These are phyloP conservation scores for Solanum chmielewskii DNA, from an alignment of 257 asterid genomes.

Conservation along the genomic window DNA sequence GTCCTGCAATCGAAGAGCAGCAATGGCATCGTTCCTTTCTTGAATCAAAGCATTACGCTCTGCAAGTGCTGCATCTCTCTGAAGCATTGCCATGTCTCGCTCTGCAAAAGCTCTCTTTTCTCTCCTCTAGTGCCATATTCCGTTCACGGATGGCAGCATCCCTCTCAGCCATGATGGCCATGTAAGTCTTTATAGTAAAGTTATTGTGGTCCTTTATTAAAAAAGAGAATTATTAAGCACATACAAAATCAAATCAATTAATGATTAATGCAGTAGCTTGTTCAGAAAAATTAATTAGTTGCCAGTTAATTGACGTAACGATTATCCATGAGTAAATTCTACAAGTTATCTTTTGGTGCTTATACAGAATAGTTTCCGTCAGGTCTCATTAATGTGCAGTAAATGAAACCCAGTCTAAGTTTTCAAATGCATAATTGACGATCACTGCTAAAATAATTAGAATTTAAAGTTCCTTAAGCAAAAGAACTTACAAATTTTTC, in stretches of 20 bases:
- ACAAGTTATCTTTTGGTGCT: neutral
- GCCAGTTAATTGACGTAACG: neutral
- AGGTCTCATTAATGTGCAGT: neutral
- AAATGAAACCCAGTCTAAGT: neutral
- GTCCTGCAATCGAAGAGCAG: conserved; percentile 49
- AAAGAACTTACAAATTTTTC: neutral
- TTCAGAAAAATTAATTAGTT: neutral
- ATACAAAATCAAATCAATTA: neutral
- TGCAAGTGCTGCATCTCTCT: conserved; percentile 85
- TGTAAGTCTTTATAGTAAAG: conserved; percentile 65
- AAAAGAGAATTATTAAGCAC: conserved; percentile 1
- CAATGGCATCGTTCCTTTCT: conserved; percentile 64
- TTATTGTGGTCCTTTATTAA: conserved; percentile 62
- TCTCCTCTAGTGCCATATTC: conserved; percentile 94
- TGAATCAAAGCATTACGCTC: conserved; percentile 70
- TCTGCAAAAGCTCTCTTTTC: conserved; percentile 84
- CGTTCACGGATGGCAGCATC: conserved; percentile 91
- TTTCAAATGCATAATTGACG: neutral
- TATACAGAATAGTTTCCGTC: neutral
- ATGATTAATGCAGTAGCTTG: neutral
- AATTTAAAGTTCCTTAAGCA: neutral
- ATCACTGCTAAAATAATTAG: neutral
- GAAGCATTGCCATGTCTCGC: conserved; percentile 88
- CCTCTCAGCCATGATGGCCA: conserved; percentile 91
- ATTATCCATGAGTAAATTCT: neutral